Evolutionary conservation across 768 basidiomycete species (phyloP).

Genomic region (Exidia glandulosa): DNA sequence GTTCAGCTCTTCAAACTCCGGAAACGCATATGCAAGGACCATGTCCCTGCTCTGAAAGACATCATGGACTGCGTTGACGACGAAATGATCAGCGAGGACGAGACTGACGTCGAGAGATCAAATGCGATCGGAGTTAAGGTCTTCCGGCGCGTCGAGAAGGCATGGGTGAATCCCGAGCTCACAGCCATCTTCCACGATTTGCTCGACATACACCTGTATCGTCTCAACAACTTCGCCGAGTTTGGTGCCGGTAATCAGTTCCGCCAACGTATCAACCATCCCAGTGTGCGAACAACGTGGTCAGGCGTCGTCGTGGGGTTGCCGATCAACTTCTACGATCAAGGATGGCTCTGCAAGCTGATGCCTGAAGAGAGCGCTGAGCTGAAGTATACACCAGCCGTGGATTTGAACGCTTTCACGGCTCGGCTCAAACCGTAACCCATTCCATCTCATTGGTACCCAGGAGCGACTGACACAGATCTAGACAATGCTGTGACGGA

Average conservation of each 20-base stretch:
- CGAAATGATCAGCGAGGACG: background rate
- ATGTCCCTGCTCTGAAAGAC: background rate
- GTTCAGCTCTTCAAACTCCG: background rate
- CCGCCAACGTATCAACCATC: background rate
- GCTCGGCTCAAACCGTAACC: too few species aligned
- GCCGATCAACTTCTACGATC: background rate
- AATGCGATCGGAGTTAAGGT: background rate
- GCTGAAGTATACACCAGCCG: too few species aligned
- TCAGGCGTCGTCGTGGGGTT: background rate
- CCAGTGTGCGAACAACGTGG: background rate
- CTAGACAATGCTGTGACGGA: too few species aligned
- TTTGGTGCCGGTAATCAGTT: background rate
- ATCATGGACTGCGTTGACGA: background rate
- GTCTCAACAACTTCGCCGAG: background rate
- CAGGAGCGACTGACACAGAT: too few species aligned
- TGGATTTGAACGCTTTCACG: too few species aligned
- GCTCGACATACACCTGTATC: background rate
- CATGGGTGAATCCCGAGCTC: background rate
- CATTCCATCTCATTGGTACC: too few species aligned
- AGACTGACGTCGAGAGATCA: background rate
- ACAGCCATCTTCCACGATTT: background rate
- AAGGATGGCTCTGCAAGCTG: background rate
- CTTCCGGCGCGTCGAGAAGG: background rate
- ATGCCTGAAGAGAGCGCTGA: too few species aligned
- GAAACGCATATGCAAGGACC: background rate